These are phyloP conservation scores for Penstemon newberryi DNA, from an alignment of 257 asterid species.

Conservation along the genomic window DNA sequence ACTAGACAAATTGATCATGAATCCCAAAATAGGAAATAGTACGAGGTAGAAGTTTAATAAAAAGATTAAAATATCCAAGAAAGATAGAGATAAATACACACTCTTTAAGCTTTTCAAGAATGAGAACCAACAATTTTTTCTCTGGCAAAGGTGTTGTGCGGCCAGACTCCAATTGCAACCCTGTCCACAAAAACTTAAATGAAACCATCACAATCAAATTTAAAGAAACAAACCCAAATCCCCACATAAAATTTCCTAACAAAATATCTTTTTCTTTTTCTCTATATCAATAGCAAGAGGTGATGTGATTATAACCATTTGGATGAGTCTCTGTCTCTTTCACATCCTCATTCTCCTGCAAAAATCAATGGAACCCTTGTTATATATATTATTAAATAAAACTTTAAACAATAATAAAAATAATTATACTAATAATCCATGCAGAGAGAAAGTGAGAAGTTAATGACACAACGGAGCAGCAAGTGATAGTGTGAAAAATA, in stretches of 20 bases:
- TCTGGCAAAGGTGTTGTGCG: slow-evolving; percentile 97
- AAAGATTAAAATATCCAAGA: slow-evolving; percentile 16
- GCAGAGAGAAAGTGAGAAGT: slow-evolving; percentile 28
- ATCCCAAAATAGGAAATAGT: slow-evolving; percentile 32
- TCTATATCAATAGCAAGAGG: slow-evolving; percentile 15
- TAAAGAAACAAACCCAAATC: slow-evolving; percentile 27
- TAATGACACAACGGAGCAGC: slow-evolving; percentile 34
- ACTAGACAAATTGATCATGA: slow-evolving; percentile 6
- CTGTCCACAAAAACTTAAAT: slow-evolving; percentile 64
- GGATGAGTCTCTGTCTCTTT: slow-evolving; percentile 60
- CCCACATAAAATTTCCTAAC: slow-evolving; percentile 28
- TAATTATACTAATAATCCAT: slow-evolving; percentile 21
- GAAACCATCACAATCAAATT: slow-evolving; percentile 41
- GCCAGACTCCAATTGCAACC: slow-evolving; percentile 76
- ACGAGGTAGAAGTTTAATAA: slow-evolving; percentile 19
- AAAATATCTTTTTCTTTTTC: background rate
- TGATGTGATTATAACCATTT: slow-evolving; percentile 53
- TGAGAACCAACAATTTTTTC: slow-evolving; percentile 85
- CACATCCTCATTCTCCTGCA: slow-evolving; percentile 67
- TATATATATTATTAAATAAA: no score
- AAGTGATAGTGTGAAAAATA: slow-evolving; percentile 29
- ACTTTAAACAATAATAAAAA: background rate
- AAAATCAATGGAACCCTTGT: slow-evolving; percentile 22
- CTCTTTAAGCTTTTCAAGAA: slow-evolving; percentile 99
- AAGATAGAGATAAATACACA: slow-evolving; percentile 36